Evolutionary conservation across 2,329 filamentous ascomycete species (phyloP).

Genomic region (Claviceps sp.): DNA sequence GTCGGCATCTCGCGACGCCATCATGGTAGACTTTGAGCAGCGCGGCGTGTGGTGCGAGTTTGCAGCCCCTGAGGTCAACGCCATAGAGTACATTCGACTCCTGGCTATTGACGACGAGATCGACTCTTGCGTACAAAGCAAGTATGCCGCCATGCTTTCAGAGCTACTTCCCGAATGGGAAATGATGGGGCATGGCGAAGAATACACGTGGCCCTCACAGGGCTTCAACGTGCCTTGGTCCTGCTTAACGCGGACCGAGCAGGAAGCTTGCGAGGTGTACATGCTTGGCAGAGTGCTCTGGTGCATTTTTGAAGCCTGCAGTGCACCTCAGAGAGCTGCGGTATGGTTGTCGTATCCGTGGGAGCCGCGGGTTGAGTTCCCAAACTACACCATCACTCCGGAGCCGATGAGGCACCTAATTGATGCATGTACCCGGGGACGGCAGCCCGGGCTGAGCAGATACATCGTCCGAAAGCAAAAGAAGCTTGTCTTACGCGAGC

Average conservation of each 20-base stretch:
- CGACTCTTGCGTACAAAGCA: constrained; percentile 22
- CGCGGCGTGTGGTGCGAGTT: constrained; percentile 51
- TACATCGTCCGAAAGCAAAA: constrained; percentile 31
- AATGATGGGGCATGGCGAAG: constrained; percentile 23
- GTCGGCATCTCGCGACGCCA: constrained; percentile 28
- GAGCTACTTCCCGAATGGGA: constrained; percentile 35
- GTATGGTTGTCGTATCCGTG: constrained; percentile 46
- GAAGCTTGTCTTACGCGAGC: constrained; percentile 29
- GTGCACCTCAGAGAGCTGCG: constrained; percentile 41
- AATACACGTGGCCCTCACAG: constrained; percentile 31
- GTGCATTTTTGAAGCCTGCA: constrained; percentile 49
- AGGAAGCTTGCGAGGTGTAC: constrained; percentile 46
- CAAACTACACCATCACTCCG: constrained; percentile 35
- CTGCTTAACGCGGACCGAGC: constrained; percentile 34
- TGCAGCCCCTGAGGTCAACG: constrained; percentile 45
- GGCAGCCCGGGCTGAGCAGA: constrained; percentile 29
- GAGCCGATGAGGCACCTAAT: constrained; percentile 31
- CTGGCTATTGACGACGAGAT: constrained; percentile 37
- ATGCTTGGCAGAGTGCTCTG: constrained; percentile 49
- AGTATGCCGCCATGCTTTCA: constrained; percentile 28
- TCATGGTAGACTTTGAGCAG: constrained; percentile 51
- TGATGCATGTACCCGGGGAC: constrained; percentile 37
- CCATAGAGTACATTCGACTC: constrained; percentile 43
- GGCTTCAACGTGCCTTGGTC: constrained; percentile 46
- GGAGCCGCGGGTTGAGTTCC: constrained; percentile 44